These are phyloP conservation scores for Colletotrichum agaves DNA, from an alignment of 2,329 filamentous ascomycete genomes.

Conservation along the genomic window DNA sequence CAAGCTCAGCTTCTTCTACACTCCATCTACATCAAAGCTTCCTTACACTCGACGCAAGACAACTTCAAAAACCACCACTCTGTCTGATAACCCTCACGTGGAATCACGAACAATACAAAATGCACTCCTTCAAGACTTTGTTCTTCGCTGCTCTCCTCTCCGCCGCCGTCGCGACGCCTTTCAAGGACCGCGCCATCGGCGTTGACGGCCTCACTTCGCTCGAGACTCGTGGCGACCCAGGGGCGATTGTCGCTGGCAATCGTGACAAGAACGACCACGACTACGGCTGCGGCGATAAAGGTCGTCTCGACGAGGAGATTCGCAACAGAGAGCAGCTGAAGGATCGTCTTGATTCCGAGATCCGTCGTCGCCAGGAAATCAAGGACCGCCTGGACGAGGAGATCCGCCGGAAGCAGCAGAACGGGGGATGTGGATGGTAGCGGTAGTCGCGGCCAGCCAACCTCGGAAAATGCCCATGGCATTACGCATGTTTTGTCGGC, in stretches of 20 bases:
- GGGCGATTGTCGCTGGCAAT: neutral
- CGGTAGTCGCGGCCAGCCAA: too few relatives aligned
- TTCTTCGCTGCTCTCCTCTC: constrained; percentile 18
- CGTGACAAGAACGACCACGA: neutral
- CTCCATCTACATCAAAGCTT: neutral
- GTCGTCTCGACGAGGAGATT: constrained; percentile 43
- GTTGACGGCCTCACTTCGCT: neutral
- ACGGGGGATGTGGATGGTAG: neutral
- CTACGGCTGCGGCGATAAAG: constrained; percentile 3
- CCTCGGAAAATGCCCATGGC: too few relatives aligned
- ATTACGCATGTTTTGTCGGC: too few relatives aligned
- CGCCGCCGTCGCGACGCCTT: constrained; percentile 1
- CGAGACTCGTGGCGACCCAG: neutral
- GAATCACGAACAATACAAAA: neutral
- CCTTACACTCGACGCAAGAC: too few relatives aligned
- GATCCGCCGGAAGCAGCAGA: constrained; percentile 4
- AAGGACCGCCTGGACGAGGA: constrained; percentile 20
- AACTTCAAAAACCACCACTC: neutral
- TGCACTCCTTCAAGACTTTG: constrained; percentile 23
- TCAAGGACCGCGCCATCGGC: neutral
- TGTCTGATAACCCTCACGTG: neutral
- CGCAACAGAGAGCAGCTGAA: constrained; percentile 41
- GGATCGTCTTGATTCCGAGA: constrained; percentile 40
- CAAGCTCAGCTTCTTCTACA: fast-evolving
- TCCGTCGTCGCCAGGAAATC: constrained; percentile 16